Percentiles rank a stretch among this genome's conserved stretches.
These are phyloP conservation scores for Teratosphaeria epicoccoides DNA, from an alignment of 2,329 filamentous ascomycete species.

Conservation along the genomic window DNA sequence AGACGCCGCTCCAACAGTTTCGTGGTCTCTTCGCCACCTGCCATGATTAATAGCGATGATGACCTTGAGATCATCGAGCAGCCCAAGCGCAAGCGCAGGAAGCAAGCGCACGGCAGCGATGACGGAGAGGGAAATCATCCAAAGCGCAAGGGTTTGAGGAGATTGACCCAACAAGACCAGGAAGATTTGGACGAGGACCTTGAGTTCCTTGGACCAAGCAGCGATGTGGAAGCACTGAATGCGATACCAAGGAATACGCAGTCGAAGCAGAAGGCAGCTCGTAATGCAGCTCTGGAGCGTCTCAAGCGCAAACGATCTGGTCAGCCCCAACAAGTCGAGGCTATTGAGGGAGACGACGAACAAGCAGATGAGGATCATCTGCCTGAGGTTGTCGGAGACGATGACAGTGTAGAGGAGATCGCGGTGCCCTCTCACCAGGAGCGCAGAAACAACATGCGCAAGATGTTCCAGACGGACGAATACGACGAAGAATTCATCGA, in stretches of 20 bases:
- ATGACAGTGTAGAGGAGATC: conserved; percentile 45
- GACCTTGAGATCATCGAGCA: conserved; percentile 20
- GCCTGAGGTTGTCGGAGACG: conserved; percentile 19
- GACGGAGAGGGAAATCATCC: conserved; percentile 10
- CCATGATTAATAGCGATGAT: conserved; percentile 19
- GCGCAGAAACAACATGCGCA: conserved; percentile 16
- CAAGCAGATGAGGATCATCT: conserved; percentile 21
- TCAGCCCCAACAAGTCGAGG: conserved; percentile 12
- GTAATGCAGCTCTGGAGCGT: conserved; percentile 34
- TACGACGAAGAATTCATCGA: conserved; percentile 55
- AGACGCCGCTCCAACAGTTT: conserved; percentile 13
- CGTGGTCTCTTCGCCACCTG: conserved; percentile 15
- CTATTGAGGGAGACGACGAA: conserved; percentile 11
- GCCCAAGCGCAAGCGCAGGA: conserved; percentile 9
- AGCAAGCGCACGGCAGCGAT: conserved; percentile 6
- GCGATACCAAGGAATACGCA: conserved; percentile 18
- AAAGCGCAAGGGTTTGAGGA: conserved; percentile 3
- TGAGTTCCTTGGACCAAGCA: conserved; percentile 30
- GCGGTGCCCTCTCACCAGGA: conserved; percentile 12
- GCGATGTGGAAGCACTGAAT: conserved; percentile 18
- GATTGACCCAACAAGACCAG: conserved; percentile 24
- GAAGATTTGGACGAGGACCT: conserved; percentile 38
- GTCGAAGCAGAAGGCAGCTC: conserved; percentile 24
- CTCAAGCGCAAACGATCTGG: conserved; percentile 33
- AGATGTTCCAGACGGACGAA: conserved; percentile 39